Conservation (phyloP, 768 basidiomycete species). For the Mycena albidolilacea region DNA sequence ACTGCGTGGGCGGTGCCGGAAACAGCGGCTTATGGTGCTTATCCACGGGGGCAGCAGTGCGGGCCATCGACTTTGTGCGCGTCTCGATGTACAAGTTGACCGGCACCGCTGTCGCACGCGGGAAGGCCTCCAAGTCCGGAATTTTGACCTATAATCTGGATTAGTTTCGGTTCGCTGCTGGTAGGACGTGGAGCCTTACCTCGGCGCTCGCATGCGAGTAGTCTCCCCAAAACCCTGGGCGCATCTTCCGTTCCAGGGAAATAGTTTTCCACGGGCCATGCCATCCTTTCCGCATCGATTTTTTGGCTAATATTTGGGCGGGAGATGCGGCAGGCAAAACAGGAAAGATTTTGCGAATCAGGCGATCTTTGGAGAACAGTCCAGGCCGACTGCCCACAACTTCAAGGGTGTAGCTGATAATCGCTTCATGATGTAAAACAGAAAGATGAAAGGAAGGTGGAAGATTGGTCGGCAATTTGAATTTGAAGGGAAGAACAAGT, state of each 20-base stretch:
- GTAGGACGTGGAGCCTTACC: neutral
- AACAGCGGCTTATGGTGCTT: conserved; percentile 29
- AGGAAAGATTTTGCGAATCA: conserved; percentile 11
- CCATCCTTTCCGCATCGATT: conserved; percentile 25
- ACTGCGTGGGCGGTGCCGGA: conserved; percentile 32
- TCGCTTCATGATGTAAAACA: conserved; percentile 16
- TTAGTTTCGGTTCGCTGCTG: neutral
- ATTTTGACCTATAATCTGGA: conserved; percentile 18
- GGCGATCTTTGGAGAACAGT: conserved; percentile 24
- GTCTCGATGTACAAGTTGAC: conserved; percentile 26
- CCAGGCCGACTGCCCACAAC: conserved; percentile 34
- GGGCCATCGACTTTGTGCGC: conserved; percentile 33
- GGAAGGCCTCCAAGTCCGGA: conserved; percentile 28
- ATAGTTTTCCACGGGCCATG: conserved; percentile 20
- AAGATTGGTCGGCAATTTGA: conserved; percentile 26
- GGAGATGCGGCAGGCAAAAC: conserved; percentile 37
- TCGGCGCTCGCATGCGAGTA: conserved; percentile 19
- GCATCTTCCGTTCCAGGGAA: conserved; percentile 25
- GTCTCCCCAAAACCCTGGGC: conserved; percentile 33
- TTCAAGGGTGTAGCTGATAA: conserved; percentile 32
- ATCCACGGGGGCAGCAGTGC: conserved; percentile 24
- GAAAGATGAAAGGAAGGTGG: conserved; percentile 35
- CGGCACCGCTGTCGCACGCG: conserved; percentile 31
- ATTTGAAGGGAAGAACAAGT: conserved; percentile 26
- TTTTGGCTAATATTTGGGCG: conserved; percentile 27